Base-by-base conservation (phyloP, 2,329 filamentous ascomycete genomes). In the Aurifilum marmelostoma region DNA sequence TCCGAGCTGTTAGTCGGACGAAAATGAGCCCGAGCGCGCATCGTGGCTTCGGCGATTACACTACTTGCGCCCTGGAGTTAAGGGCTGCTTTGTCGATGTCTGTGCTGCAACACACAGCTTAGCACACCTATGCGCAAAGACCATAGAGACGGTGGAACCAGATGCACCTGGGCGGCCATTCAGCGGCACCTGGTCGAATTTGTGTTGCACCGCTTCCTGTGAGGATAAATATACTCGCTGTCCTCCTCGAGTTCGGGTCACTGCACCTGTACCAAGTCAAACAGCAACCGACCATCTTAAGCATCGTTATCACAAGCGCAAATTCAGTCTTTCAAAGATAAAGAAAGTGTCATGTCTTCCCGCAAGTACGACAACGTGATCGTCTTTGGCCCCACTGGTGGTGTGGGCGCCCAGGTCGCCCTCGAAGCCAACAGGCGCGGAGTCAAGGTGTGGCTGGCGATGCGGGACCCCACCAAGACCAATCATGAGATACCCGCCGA, bases 311-410 rank as follows among this genome's bases (percentile, higher is more conserved):
- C 9, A 64, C 9, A 64, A 27, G 3, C 9, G 52, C 27, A n/a
- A 11, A 39, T 32, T 5, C 56, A 16, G n/a, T 14, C 16, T 14
- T 18, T 4, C 6, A 4, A 16, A 29, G 18, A 29, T 16, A 18
- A 54, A 24, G 16, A 18, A 16, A 54, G 27, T 6, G 54, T 18
- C 24, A 67, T 39, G 16, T 67, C 67, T 41, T 27, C 72, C 27
- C 62, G 66, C 39, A 73, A 68, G 24, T 65, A 82, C 16, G 43
- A 69, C n/a, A 68, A 65, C 34, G 68, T 70, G 2, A 81, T 87
- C 66, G 75, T 87, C 66, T 86, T 87, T 70, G 84, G 84, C 29
- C 79, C 84, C 21, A 84, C 84, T 14, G 84, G 84, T 60, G 73
- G 73, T 11, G 80, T 85, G 39, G 85, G 79, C 61, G 80, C 79